Base-by-base conservation (phyloP, 164 flowering plant genomes). In the Chimonanthus praecox region DNA sequence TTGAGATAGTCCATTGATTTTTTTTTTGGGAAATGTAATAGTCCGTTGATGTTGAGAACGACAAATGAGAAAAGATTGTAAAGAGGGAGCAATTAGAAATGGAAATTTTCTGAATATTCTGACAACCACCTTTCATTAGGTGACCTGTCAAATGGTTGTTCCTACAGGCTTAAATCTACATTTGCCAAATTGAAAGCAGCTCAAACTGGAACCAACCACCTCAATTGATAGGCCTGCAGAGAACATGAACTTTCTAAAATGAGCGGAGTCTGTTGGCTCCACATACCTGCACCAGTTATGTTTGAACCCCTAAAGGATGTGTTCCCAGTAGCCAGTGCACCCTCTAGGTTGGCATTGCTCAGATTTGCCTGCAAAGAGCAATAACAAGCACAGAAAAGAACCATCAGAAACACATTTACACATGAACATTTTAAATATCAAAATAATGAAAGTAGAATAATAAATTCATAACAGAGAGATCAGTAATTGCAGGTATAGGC, bases 341-440 rank as follows among this genome's bases (percentile, higher is more conserved):
- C 99, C 85, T 95, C 99, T 76, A 95, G 81, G 83, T 91, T 92
- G 65, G 99, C 97, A 79, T 92, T 91, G 71, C 79, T 89, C 85
- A 92, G 78, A 79, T 95, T 95, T 67, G 80, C 97, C 98, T 94
- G 85, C 77, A 78, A 2, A 66, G 64, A 70, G 18, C 10, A 64
- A 43, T 18, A 11, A 9, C n/a, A 33, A 13, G 47, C 69, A 70
- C 43, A 33, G 43, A 67, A 65, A 45, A 72, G 72, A 47, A 64
- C 58, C 64, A 47, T 11, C 7, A 46, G 20, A 3, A 54, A 10
- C 13, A 51, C 58, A 51, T 15, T 51, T 9, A 4, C 58, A 51
- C 9, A 9, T 10, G 13, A 3, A 13, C 4, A 11, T 13, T 54
- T 54, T 54, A 54, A 54, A 49, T 0, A 49, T 49, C 9, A 49